Percentiles rank a stretch among this genome's conserved stretches.
These are phyloP conservation scores for Fraxinus anomala DNA, from an alignment of 257 asterid species.

Conservation along the genomic window DNA sequence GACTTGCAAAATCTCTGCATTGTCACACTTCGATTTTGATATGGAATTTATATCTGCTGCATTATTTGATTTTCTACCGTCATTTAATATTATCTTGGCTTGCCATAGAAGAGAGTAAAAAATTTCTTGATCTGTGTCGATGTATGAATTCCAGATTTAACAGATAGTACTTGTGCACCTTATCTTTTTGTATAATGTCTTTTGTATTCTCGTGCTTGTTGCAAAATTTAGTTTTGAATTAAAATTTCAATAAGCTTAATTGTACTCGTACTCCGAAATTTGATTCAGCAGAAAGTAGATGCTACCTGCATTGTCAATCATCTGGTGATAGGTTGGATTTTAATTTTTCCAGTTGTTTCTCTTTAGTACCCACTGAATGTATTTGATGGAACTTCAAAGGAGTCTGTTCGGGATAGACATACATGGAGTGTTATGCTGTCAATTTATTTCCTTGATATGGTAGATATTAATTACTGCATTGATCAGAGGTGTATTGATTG, in stretches of 20 bases:
- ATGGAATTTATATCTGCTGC: too few species aligned
- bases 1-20: too few species aligned
- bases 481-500: not conserved
- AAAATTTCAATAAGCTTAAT: not conserved
- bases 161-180: not conserved
- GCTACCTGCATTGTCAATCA: not conserved
- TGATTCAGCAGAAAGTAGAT: not conserved
- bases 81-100: not conserved
- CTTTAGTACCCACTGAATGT: not conserved
- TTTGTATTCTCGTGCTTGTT: not conserved
- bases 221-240: not conserved
- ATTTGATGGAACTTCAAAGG: not conserved
- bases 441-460: not conserved
- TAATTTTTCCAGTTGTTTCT: not conserved
- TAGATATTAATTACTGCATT: not conserved
- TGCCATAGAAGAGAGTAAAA: not conserved
- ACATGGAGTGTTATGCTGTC: not conserved
- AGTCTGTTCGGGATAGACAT: not conserved
- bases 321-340: not conserved
- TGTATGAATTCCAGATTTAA: not conserved
- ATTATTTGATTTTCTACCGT: not conserved
- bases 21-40: too few species aligned
- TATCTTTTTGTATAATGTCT: too few species aligned
- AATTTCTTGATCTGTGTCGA: not conserved
- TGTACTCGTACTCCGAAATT: not conserved